Percentiles rank a stretch among this genome's conserved stretches.
Conservation (phyloP, 2,329 filamentous ascomycete species). For the Byssothecium circinans region DNA sequence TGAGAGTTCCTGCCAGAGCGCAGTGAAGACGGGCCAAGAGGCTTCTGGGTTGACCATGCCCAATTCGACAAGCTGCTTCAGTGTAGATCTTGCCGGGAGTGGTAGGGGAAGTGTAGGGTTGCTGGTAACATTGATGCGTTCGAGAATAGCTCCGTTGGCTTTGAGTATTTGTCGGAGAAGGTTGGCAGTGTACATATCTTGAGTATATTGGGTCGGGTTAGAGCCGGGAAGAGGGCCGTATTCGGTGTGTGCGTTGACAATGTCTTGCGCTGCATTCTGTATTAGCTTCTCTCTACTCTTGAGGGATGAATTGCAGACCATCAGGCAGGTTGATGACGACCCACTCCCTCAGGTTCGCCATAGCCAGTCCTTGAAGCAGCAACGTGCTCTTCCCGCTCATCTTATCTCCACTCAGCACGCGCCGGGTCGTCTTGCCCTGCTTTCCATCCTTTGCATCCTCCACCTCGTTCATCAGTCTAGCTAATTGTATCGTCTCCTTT, state of each 20-base stretch:
- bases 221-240: conserved; percentile 70
- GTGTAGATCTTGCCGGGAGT: conserved; percentile 60
- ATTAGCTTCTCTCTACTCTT: neutral
- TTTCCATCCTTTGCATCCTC: conserved; percentile 59
- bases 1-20: conserved; percentile 78
- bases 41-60: conserved; percentile 74
- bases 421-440: conserved; percentile 58
- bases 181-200: conserved; percentile 74
- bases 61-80: conserved; percentile 68
- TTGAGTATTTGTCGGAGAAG: conserved; percentile 72
- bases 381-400: conserved; percentile 85
- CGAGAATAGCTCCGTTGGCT: conserved; percentile 70
- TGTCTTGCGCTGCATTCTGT: conserved; percentile 67
- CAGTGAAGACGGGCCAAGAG: conserved; percentile 78
- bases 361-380: conserved; percentile 78
- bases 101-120: conserved; percentile 62
- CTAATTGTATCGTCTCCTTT: conserved; percentile 73
- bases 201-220: conserved; percentile 64
- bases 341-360: conserved; percentile 82
- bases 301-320: conserved; percentile 56
- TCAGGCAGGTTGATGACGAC: conserved; percentile 88
- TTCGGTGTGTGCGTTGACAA: conserved; percentile 77
- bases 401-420: conserved; percentile 72
- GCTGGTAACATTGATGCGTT: conserved; percentile 53
- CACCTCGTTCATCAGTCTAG: conserved; percentile 49